Conservation (phyloP, 805 yeast genomes). For the Pichia nanzhaoensis region DNA sequence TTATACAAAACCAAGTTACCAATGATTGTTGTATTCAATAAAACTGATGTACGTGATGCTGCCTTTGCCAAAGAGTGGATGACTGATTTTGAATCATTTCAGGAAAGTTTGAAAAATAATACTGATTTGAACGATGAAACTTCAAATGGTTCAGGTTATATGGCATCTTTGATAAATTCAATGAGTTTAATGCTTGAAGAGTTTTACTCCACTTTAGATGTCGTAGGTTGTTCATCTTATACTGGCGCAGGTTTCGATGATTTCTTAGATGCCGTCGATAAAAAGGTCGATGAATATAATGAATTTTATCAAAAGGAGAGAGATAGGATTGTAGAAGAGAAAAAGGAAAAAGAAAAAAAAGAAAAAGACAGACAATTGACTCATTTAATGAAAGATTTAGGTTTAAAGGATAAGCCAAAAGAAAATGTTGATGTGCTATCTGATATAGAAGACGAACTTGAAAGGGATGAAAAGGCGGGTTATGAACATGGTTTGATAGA, state of each 20-base stretch:
- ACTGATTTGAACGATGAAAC: constrained; percentile 60
- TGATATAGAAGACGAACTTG: constrained; percentile 41
- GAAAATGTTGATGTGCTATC: constrained; percentile 15
- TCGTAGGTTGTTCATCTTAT: constrained; percentile 85
- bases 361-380: constrained; percentile 66
- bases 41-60: constrained; percentile 81
- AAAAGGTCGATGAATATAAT: constrained; percentile 81
- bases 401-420: constrained; percentile 39
- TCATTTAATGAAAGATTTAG: constrained; percentile 80
- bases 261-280: constrained; percentile 75
- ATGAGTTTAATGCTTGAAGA: constrained; percentile 96
- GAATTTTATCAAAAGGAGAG: constrained; percentile 80
- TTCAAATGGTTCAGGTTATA: constrained; percentile 70
- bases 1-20: constrained; percentile 94
- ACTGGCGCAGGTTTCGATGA: constrained; percentile 95
- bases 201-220: constrained; percentile 86
- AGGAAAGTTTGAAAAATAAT: constrained; percentile 61
- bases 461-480: constrained; percentile 39
- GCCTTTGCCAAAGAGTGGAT: constrained; percentile 94
- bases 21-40: constrained; percentile 93
- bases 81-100: constrained; percentile 92
- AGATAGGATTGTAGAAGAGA: constrained; percentile 69
- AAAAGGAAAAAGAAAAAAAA: constrained; percentile 66
- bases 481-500: constrained; percentile 40
- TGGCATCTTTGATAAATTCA: constrained; percentile 89